A percentile compares a stretch with the other conserved stretches of the same genome.
These are phyloP conservation scores for Candida nitratophila DNA, from an alignment of 805 yeast species.

Conservation along the genomic window DNA sequence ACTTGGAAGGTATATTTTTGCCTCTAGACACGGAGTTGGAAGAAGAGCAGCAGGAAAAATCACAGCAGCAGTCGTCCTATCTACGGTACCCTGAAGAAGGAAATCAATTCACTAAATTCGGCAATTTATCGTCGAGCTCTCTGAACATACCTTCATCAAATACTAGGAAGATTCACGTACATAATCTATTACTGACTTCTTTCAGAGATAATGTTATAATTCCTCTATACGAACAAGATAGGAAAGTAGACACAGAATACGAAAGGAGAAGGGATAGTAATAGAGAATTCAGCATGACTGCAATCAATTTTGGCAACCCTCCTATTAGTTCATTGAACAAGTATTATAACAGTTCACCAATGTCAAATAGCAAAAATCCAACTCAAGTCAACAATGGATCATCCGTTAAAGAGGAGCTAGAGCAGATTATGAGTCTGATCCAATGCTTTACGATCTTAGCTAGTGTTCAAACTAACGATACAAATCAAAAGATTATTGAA, in stretches of 20 bases:
- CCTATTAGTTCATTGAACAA: background rate
- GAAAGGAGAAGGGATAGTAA: slow-evolving; percentile 13
- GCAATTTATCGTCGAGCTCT: background rate
- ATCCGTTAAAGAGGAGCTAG: background rate
- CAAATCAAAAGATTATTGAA: slow-evolving; percentile 53
- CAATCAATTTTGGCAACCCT: slow-evolving; percentile 1
- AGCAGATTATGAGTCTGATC: slow-evolving; percentile 24
- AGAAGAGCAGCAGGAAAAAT: background rate
- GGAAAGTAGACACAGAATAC: slow-evolving; percentile 17
- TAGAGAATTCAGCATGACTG: slow-evolving; percentile 1
- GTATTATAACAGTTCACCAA: background rate
- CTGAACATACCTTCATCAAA: background rate
- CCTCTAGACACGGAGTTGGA: slow-evolving; percentile 49
- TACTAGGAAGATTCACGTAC: slow-evolving; percentile 21
- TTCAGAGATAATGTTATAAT: slow-evolving; percentile 48
- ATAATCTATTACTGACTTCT: slow-evolving; percentile 33
- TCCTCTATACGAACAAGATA: slow-evolving; percentile 41
- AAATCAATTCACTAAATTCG: background rate
- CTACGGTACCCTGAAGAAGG: background rate
- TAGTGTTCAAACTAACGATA: slow-evolving; percentile 45
- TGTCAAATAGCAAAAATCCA: background rate
- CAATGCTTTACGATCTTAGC: slow-evolving; percentile 59
- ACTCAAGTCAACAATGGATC: background rate
- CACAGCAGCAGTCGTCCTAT: background rate
- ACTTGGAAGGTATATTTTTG: slow-evolving; percentile 51